Evolutionary conservation across 345 rosid species (phyloP).

Genomic region (Rhizophora apiculata): DNA sequence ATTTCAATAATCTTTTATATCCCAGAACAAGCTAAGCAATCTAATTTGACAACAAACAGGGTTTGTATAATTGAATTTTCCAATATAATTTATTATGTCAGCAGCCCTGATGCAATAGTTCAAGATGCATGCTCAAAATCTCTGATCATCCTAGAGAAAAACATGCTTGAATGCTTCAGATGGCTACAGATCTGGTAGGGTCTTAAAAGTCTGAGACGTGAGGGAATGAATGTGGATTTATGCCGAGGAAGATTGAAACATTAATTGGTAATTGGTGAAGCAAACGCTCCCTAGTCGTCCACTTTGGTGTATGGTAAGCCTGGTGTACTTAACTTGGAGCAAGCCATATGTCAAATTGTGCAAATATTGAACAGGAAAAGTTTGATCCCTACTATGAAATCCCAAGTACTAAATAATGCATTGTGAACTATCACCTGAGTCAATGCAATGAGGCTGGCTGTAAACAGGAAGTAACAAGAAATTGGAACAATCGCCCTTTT

Average conservation of each 20-base stretch:
- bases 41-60: slow-evolving; percentile 10
- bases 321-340: background rate
- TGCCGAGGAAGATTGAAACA: no score
- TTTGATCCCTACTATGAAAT: background rate
- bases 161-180: background rate
- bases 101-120: background rate
- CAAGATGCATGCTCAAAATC: background rate
- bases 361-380: background rate
- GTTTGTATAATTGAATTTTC: background rate
- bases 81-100: no score
- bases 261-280: no score
- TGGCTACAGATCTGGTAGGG: background rate
- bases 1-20: background rate
- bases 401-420: background rate
- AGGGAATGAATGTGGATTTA: no score
- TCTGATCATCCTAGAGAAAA: background rate
- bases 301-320: background rate
- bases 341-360: background rate
- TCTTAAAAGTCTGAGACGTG: no score
- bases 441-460: slow-evolving; percentile 11
- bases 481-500: background rate
- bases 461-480: slow-evolving; percentile 3
- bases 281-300: no score
- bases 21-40: background rate
- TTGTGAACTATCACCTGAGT: background rate